phyloP scores from a whole-genome alignment of 2,329 filamentous ascomycete species.

The Arthroderma uncinatum region DNA sequence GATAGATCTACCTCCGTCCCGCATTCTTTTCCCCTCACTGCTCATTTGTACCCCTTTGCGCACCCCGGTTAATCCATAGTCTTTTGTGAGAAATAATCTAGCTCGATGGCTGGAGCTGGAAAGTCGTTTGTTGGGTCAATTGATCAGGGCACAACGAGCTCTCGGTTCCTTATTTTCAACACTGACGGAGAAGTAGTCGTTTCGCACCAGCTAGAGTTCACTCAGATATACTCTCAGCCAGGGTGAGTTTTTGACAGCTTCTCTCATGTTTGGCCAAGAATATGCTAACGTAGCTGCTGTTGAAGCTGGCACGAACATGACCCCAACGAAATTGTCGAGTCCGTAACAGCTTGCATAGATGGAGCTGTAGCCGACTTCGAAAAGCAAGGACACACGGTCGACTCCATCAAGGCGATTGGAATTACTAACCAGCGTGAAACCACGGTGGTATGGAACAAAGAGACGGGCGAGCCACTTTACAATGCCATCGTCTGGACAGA shows the following conservation, averaged over 20 bases:
- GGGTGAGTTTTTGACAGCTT: slow-evolving; percentile 50
- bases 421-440: slow-evolving; percentile 91
- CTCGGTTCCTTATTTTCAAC: slow-evolving; percentile 84
- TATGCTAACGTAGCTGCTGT: background rate
- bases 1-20: background rate
- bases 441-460: slow-evolving; percentile 70
- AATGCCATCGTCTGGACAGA: slow-evolving; percentile 89
- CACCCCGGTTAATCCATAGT: background rate
- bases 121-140: slow-evolving; percentile 65
- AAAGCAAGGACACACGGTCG: slow-evolving; percentile 54
- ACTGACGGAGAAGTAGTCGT: slow-evolving; percentile 65
- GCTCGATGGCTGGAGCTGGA: background rate
- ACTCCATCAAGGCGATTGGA: slow-evolving; percentile 64
- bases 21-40: background rate
- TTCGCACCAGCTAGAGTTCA: slow-evolving; percentile 77
- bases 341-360: slow-evolving; percentile 70
- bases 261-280: background rate
- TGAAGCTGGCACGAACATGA: slow-evolving; percentile 83
- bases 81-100: background rate
- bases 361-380: slow-evolving; percentile 62
- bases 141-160: slow-evolving; percentile 82
- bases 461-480: slow-evolving; percentile 70
- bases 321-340: slow-evolving; percentile 61
- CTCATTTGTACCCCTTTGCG: background rate
- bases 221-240: slow-evolving; percentile 74